A percentile compares a stretch with the other conserved stretches of the same genome.
These are phyloP conservation scores for Penicillium cinerascens DNA, from an alignment of 495 filamentous ascomycete species.

Conservation along the genomic window DNA sequence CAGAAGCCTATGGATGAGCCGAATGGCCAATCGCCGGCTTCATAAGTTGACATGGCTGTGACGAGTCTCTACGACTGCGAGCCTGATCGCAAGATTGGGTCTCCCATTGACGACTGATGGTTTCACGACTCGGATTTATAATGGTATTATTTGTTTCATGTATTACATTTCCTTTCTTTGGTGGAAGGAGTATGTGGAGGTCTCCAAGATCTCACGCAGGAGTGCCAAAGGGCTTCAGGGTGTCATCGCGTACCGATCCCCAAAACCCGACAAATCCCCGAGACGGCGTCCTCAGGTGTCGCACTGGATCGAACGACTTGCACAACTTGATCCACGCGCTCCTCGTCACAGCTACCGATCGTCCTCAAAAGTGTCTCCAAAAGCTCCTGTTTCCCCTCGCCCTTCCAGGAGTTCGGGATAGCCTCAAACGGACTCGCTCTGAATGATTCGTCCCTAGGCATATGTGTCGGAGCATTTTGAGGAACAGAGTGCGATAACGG, in stretches of 20 bases:
- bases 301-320: conserved; percentile 28
- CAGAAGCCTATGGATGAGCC: conserved; percentile 31
- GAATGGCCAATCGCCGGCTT: not conserved
- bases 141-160: conserved; percentile 4
- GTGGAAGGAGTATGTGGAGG: not conserved
- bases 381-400: conserved; percentile 23
- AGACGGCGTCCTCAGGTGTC: conserved; percentile 34
- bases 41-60: not conserved
- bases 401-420: conserved; percentile 21
- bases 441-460: not conserved
- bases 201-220: not conserved
- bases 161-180: conserved; percentile 4
- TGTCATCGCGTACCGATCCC: conserved; percentile 12
- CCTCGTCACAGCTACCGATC: conserved; percentile 32
- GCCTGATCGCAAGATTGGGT: not conserved
- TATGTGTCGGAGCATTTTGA: not conserved
- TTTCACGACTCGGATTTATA: conserved; percentile 13
- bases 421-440: not conserved
- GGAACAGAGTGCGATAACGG: not conserved
- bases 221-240: not conserved
- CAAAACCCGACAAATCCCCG: conserved; percentile 29
- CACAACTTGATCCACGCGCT: conserved; percentile 26
- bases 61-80: not conserved
- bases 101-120: conserved; percentile 11
- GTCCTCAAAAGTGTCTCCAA: conserved; percentile 30